Base-by-base conservation (phyloP, 106 monocot genomes). In the Apostasia shenzhenica region DNA sequence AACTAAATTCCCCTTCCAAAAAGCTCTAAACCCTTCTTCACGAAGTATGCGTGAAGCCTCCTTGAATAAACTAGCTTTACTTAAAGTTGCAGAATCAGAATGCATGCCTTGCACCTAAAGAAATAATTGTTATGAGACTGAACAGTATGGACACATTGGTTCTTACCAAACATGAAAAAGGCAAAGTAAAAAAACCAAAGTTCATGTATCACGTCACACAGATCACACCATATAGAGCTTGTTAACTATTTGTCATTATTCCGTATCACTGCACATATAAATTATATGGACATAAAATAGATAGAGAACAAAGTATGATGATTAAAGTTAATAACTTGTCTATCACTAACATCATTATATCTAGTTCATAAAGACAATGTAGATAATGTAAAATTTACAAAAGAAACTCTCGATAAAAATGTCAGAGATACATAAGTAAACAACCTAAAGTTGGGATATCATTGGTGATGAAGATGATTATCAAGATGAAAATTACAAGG, bases 1-100 rank as follows among this genome's bases (percentile, higher is more conserved):
- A 56, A 91, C 91, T 66, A 91, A 56, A 65, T 91, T 91, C 47
- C 87, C 91, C 76, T 80, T 91, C 91, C 91, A 91, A 56, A 91
- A 87, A 43, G 91, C 91, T 71, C 87, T 72, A 64, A 91, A 69
- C 13, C 91, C 91, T 84, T 87, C 91, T 66, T 91, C 91, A 66
- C 48, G 80, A 55, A 84, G 50, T 49, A 91, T 84, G 43, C 91
- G 84, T 5, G 84, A 87, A 71, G 82, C 81, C 71, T 91, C 91
- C 59, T 71, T 80, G 79, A 81, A 87, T 65, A 91, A 77, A 66
- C 91, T 80, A 71, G 72, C 59, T 66, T 84, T 91, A 40, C 70
- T 82, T 63, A 87, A 62, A 64, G 84, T 68, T 60, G 86, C 70
- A 67, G 73, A 75, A 78, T 91, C 78, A 56, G 91, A 87, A 44